Conservation (phyloP, 441 rosid species). For the Corymbia citriodora region DNA sequence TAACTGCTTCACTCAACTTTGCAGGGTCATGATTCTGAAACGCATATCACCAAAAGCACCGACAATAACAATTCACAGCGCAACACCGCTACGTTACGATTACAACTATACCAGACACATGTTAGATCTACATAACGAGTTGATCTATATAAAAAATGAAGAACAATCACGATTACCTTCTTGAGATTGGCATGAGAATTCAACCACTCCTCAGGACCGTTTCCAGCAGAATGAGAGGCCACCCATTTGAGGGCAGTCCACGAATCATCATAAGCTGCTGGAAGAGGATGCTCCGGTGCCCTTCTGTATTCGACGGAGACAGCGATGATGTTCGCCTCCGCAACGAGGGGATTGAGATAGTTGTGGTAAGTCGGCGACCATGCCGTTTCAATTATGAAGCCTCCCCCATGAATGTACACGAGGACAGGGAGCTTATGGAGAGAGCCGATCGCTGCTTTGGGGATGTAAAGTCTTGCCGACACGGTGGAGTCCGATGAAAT, state of each 20-base stretch:
- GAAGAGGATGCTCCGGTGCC: slow-evolving; percentile 4
- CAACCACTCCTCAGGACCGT: slow-evolving; percentile 12
- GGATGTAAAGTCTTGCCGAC: slow-evolving; percentile 5
- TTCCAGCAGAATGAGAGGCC: neutral
- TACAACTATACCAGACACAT: neutral
- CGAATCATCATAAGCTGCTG: neutral
- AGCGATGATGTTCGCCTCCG: slow-evolving; percentile 1
- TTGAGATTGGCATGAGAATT: slow-evolving; percentile 2
- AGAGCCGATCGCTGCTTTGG: neutral
- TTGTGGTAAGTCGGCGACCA: slow-evolving; percentile 6
- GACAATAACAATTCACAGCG: neutral
- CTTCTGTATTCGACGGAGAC: slow-evolving; percentile 5
- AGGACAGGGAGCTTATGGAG: slow-evolving; percentile 3
- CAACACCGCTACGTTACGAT: neutral
- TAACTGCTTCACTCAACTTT: neutral
- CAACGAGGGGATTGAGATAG: neutral
- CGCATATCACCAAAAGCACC: neutral
- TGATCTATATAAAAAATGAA: neutral
- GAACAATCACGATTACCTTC: neutral
- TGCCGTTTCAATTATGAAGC: neutral
- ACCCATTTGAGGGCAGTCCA: slow-evolving; percentile 10
- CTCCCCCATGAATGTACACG: slow-evolving; percentile 9
- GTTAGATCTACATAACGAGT: neutral
- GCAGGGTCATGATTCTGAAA: neutral
- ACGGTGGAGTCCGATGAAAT: neutral